These are phyloP conservation scores for Taphrina betulina DNA, from an alignment of 1,139 yeast genomes.

Conservation along the genomic window DNA sequence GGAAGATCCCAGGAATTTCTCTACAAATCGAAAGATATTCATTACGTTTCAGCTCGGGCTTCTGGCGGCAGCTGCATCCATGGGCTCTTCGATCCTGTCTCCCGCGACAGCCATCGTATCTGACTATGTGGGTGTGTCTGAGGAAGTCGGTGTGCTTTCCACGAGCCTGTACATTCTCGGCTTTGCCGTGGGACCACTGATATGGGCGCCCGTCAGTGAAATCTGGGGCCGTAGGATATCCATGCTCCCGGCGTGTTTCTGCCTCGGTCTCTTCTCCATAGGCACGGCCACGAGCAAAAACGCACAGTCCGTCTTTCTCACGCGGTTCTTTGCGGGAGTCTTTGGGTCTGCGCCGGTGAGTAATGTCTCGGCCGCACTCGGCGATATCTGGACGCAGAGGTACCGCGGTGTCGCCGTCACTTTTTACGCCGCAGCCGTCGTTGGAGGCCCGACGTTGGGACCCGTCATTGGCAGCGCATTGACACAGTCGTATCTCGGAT, in stretches of 20 bases:
- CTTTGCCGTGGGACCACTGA: slow-evolving; percentile 41
- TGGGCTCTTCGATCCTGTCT: slow-evolving; percentile 37
- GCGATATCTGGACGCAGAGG: slow-evolving; percentile 70
- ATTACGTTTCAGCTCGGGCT: slow-evolving; percentile 44
- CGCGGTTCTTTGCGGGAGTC: slow-evolving; percentile 76
- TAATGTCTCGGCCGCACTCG: slow-evolving; percentile 81
- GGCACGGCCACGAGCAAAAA: slow-evolving; percentile 59
- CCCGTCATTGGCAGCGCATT: slow-evolving; percentile 69
- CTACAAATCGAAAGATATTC: slow-evolving; percentile 46
- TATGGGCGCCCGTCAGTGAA: slow-evolving; percentile 72
- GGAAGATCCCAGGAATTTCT: slow-evolving; percentile 62
- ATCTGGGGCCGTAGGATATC: slow-evolving; percentile 54
- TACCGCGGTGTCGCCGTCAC: slow-evolving; percentile 55
- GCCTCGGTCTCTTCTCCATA: slow-evolving; percentile 59
- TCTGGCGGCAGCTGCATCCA: slow-evolving; percentile 28
- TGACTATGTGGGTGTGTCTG: slow-evolving; percentile 51
- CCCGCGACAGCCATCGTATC: slow-evolving; percentile 34
- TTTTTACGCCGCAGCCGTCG: slow-evolving; percentile 53
- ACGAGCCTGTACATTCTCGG: slow-evolving; percentile 70
- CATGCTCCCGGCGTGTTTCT: slow-evolving; percentile 55
- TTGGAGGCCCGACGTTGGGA: slow-evolving; percentile 71
- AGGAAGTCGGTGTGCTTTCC: slow-evolving; percentile 62
- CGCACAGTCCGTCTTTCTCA: slow-evolving; percentile 53
- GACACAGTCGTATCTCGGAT: slow-evolving; percentile 44
- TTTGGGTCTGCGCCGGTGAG: slow-evolving; percentile 82